Evolutionary conservation across 2,329 filamentous ascomycete species (phyloP), one percentile per base, ranked within the genome.

Genomic region (Aspergillus sojae): DNA sequence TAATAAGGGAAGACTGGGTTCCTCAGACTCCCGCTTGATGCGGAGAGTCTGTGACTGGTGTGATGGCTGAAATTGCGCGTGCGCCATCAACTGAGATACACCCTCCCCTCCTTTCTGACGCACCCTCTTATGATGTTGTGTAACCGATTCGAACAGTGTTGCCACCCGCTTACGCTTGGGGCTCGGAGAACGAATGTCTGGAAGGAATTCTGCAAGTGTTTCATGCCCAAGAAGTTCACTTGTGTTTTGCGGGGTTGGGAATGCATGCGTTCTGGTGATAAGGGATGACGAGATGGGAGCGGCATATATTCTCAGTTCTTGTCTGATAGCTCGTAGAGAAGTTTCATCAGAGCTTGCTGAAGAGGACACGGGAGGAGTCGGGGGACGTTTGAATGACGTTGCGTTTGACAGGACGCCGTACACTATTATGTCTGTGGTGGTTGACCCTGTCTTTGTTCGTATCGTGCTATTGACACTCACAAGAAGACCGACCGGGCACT

Each of bases 111-210:
- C 78, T 55, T 74, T 76, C 66, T 78, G 76, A 41, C 77, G 75
- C 26, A 80, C 77, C 55, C 72, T 71, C 36, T 73, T 76, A 62
- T 81, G 78, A 68, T 80, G 77, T 56, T 79, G 77, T 4, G 77
- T 73, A 11, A 77, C 79, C 4, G 74, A 73, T 62, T 81, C 78
- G 52, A 81, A 81, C 2, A 81, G 70, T 1, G 74, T 79, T 45
- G 77, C 75, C n/a, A 80, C 77, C 41, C 78, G 74, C 67, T 80
- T 80, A 50, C 79, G 73, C 64, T 80, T 81, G 3, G 78, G 78
- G 52, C 77, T 80, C 5, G 77, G 77, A 1, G 78, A 78, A 58
- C 72, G 71, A 16, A 75, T 65, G 61, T 79, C 76, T 3, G 74
- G 77, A 16, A 80, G 71, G 52, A 80, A 80, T 46, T 79, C 72